Conservation (phyloP, 352 stramenopile genomes). For the Globisporangium iwayamae region DNA sequence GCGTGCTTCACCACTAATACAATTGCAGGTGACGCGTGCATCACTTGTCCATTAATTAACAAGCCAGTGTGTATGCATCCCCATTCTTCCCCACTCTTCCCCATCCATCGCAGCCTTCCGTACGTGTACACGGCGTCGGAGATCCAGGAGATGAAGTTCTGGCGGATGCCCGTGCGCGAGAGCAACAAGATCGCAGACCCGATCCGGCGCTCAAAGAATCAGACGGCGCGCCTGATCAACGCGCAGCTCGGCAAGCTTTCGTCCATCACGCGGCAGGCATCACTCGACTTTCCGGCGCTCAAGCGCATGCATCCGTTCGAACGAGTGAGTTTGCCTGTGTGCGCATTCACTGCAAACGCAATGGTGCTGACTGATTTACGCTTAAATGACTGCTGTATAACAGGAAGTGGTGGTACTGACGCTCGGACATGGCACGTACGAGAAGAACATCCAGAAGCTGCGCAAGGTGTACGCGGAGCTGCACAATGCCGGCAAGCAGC, state of each 20-base stretch:
- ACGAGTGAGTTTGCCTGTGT: conserved; percentile 32
- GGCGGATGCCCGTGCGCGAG: conserved; percentile 61
- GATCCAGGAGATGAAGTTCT: conserved; percentile 89
- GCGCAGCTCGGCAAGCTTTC: conserved; percentile 73
- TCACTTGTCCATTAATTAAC: neutral
- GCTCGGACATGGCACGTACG: conserved; percentile 65
- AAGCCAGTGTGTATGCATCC: neutral
- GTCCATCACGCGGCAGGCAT: conserved; percentile 61
- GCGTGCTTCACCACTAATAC: conserved; percentile 2
- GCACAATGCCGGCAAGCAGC: conserved; percentile 74
- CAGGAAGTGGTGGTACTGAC: conserved; percentile 83
- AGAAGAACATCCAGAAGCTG: conserved; percentile 69
- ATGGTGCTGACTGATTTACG: neutral
- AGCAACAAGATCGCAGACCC: conserved; percentile 78
- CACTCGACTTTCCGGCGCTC: conserved; percentile 73
- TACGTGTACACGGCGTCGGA: conserved; percentile 78
- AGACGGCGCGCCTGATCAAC: conserved; percentile 80
- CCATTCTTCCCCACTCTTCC: neutral
- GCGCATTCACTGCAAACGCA: too few species aligned
- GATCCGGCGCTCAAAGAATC: conserved; percentile 79
- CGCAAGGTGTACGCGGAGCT: conserved; percentile 72
- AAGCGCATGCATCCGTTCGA: conserved; percentile 81
- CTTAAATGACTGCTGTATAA: neutral
- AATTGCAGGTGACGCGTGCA: neutral
- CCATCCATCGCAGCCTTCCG: conserved; percentile 37